Base-by-base conservation (phyloP, 2,329 filamentous ascomycete species). In the Calonectria henricotiae region DNA sequence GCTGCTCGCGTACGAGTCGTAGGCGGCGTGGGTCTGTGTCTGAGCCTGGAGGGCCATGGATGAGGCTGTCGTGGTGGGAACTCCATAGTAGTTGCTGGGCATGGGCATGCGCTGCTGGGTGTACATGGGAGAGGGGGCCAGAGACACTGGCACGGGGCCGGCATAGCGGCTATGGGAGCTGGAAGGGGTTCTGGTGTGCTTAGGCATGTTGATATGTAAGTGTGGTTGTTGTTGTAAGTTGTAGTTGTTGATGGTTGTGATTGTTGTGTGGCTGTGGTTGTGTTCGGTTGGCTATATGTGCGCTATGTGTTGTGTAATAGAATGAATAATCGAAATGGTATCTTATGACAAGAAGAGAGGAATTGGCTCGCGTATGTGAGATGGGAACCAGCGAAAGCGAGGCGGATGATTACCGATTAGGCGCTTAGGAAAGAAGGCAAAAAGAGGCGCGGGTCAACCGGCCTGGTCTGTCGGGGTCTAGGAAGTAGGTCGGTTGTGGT, bases 101-200 rank as follows among this genome's bases (percentile, higher is more conserved):
- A 86, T 78, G 46, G 82, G 67, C 71, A 84, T 81, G 63, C 84
- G 83, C n/a, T 82, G 82, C 51, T 55, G 51, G 71, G 79, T 82
- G 73, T 84, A 85, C 74, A 86, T 80, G 69, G 83, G 79, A 27
- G 85, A 79, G 6, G 85, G 80, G 43, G 82, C 83, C 39, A 86
- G 79, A 54, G 84, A 82, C 32, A 83, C 78, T 4, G 83, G 80
- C 73, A 86, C 62, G 49, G 68, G 66, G 27, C 78, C 77, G 39
- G 75, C 71, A 71, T 82, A 82, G 65, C 76, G 75, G 62, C 75
- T 76, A 51, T 79, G 79, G 13, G 78, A 72, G 60, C 67, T 75
- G 76, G 83, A 86, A 51, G 83, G 78, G 67, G 81, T 81, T 70
- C 84, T 82, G 9, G 80, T 81, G 74, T 86, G 84, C 77, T 84